These are phyloP conservation scores for Fraxinus nigra DNA, from an alignment of 305 asterid species.

Conservation along the genomic window DNA sequence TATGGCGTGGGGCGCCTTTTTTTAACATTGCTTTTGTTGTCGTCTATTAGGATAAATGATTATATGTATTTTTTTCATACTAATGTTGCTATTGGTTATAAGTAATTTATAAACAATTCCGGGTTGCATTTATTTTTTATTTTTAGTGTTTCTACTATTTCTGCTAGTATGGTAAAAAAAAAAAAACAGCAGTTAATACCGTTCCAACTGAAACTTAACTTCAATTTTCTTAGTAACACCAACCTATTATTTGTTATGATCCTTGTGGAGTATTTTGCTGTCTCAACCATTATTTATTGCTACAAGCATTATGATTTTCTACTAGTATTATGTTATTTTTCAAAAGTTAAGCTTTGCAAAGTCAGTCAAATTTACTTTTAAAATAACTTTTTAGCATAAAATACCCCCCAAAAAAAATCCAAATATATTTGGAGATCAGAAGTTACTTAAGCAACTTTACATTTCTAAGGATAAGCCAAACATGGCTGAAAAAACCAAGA, in stretches of 20 bases:
- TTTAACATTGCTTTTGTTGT: slow-evolving; percentile 5
- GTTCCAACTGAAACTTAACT: background rate
- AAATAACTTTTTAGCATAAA: background rate
- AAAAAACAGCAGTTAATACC: background rate
- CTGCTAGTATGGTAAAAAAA: background rate
- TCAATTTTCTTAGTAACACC: background rate
- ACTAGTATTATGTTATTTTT: background rate
- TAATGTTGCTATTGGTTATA: background rate
- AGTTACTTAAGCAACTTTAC: background rate
- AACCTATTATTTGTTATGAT: background rate
- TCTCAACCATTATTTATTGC: background rate
- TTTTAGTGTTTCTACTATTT: background rate
- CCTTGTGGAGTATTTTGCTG: background rate
- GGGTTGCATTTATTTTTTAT: background rate
- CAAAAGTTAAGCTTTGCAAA: background rate
- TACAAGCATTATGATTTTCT: background rate
- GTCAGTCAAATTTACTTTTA: background rate
- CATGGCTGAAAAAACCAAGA: background rate
- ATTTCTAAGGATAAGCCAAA: background rate
- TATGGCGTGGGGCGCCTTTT: slow-evolving; percentile 9
- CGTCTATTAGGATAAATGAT: background rate
- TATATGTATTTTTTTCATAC: background rate
- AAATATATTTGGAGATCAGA: background rate
- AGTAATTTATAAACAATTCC: background rate
- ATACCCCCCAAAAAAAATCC: no score